A percentile compares a stretch with the other conserved stretches of the same genome.
These are phyloP conservation scores for Leccinum boreale DNA, from an alignment of 768 basidiomycete species.

Conservation along the genomic window DNA sequence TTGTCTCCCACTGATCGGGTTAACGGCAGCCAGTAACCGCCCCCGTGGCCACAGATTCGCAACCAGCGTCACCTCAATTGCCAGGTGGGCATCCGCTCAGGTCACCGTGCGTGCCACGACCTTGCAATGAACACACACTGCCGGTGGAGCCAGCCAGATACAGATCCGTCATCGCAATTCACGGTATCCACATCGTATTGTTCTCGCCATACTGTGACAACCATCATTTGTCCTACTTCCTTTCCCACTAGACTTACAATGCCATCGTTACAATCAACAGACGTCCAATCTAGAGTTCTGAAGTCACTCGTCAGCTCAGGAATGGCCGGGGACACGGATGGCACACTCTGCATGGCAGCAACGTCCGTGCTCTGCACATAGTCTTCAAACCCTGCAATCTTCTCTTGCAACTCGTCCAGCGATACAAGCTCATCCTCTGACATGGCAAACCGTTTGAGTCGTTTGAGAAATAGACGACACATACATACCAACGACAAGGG, in stretches of 20 bases:
- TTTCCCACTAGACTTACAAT: constrained; percentile 10
- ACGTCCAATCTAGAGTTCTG: constrained; percentile 21
- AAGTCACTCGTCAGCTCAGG: constrained; percentile 1
- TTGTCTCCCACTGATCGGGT: constrained; percentile 29
- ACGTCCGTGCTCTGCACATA: constrained; percentile 90
- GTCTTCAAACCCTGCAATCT: constrained; percentile 80
- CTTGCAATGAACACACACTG: neutral
- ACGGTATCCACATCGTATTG: constrained; percentile 4
- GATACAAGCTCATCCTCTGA: constrained; percentile 95
- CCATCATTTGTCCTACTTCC: constrained; percentile 1
- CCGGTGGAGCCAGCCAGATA: neutral
- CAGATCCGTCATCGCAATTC: neutral
- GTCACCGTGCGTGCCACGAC: constrained; percentile 10
- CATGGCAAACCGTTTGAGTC: neutral
- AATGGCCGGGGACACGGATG: neutral
- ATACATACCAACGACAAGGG: constrained; percentile 52
- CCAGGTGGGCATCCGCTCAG: constrained; percentile 10
- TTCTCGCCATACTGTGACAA: constrained; percentile 8
- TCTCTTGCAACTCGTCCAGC: constrained; percentile 89
- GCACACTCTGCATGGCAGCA: constrained; percentile 87
- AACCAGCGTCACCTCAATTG: neutral
- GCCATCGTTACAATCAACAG: neutral
- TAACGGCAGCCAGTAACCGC: constrained; percentile 1
- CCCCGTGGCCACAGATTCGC: constrained; percentile 5
- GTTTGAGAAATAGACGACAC: neutral